Evolutionary conservation across 352 stramenopile genomes (phyloP), one percentile per base, ranked within the genome.

Genomic region (Phytopythium oedochilum): DNA sequence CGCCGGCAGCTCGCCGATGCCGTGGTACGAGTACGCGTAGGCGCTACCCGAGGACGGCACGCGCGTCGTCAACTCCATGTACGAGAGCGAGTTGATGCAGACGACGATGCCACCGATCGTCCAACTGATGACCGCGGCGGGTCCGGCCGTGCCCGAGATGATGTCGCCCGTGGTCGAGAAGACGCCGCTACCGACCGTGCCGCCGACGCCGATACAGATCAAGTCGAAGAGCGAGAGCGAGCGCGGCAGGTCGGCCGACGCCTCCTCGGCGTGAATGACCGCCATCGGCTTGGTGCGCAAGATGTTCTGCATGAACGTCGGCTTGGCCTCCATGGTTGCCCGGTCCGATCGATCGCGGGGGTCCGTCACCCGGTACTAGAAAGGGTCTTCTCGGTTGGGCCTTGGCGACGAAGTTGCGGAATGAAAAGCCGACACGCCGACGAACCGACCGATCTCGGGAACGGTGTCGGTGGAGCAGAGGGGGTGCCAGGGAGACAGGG

Each of bases 21-120:
- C 70, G 40, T 94, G 78, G 66, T 94, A 97, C 11, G 83, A 64
- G 70, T 96, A 97, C 5, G 83, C 76, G 68, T 97, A 97, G 17
- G 81, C 93, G 49, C 70, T 88, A 23, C 89, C 89, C 7, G 83
- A 85, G 15, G 75, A 89, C 15, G 88, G 86, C 25, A 97, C 83
- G 20, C 83, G 61, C 10, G 68, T 77, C 7, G 81, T 88, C 23
- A 92, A 64, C 60, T 96, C 88, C 43, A 90, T 89, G 63, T 92
- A 96, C 38, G 83, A 83, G 12, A 91, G 59, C 4, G 88, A 88
- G 34, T 84, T 93, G 42, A 90, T 63, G 45, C 77, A 87, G 22
- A 85, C 92, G 26, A 92, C 83, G 5, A 93, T 34, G 29, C 89
- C 92, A 31, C 72, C 81, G 49, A 97, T 80, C 17, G 73, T 54